These are phyloP conservation scores for Aspergillus sp. DNA, from an alignment of 2,329 filamentous ascomycete species.

Conservation along the genomic window DNA sequence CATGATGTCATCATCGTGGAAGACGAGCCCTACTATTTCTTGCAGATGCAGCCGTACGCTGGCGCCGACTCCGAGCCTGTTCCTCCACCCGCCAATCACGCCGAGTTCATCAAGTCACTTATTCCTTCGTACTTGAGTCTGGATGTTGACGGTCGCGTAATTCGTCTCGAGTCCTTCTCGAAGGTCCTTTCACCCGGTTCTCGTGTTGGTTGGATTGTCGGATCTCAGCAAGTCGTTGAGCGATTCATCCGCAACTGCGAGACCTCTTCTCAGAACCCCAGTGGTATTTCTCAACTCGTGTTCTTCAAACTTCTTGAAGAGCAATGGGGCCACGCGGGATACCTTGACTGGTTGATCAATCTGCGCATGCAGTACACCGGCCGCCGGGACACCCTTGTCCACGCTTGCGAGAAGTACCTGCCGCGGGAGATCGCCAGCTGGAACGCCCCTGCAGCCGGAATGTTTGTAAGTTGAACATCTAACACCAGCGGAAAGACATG, in stretches of 20 bases:
- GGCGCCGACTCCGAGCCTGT: conserved; percentile 51
- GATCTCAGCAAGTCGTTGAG: conserved; percentile 78
- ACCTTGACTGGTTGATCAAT: conserved; percentile 83
- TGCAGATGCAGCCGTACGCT: conserved; percentile 76
- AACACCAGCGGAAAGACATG: neutral
- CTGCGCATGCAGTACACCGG: conserved; percentile 77
- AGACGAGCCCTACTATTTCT: conserved; percentile 92
- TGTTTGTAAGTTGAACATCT: conserved; percentile 74
- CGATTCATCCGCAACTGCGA: conserved; percentile 81
- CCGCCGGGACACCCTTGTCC: conserved; percentile 72
- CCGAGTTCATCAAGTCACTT: conserved; percentile 71
- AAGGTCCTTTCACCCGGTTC: conserved; percentile 85
- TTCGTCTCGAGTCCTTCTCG: conserved; percentile 90
- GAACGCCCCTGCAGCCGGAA: conserved; percentile 78
- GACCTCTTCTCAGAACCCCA: conserved; percentile 79
- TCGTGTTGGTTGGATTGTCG: conserved; percentile 85
- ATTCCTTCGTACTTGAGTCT: conserved; percentile 76
- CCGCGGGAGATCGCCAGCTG: conserved; percentile 75
- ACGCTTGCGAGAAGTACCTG: conserved; percentile 75
- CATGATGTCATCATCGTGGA: conserved; percentile 86
- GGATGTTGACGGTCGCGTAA: conserved; percentile 81
- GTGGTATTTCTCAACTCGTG: conserved; percentile 78
- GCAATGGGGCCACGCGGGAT: conserved; percentile 89
- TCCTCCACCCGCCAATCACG: conserved; percentile 60
- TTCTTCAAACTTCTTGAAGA: conserved; percentile 90